These are phyloP conservation scores for Backusella liffmaniae DNA, from an alignment of 192 early-diverging fungal genomes.

Conservation along the genomic window DNA sequence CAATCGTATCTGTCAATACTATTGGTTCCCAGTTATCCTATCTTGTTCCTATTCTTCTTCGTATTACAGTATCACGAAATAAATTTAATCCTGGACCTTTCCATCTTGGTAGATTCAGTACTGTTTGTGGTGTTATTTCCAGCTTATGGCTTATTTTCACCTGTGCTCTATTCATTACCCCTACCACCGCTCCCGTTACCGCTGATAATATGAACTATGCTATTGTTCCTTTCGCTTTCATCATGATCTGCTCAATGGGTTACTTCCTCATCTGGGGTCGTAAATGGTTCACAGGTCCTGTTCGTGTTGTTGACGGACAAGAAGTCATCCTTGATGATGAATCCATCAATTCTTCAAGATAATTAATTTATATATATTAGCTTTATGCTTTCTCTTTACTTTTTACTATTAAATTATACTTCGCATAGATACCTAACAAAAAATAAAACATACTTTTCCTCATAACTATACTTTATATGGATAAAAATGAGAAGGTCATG, in stretches of 20 bases:
- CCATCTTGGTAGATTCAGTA: conserved; percentile 41
- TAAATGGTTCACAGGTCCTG: conserved; percentile 51
- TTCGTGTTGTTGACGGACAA: conserved; percentile 30
- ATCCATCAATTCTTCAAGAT: neutral
- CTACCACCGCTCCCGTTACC: conserved; percentile 40
- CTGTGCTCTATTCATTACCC: conserved; percentile 38
- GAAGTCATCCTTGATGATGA: conserved; percentile 32
- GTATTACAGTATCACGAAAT: conserved; percentile 42
- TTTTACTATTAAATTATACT: neutral
- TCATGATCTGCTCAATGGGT: conserved; percentile 42
- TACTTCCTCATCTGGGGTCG: conserved; percentile 53
- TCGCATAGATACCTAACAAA: neutral
- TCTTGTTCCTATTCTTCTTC: conserved; percentile 48
- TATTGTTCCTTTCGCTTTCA: conserved; percentile 42
- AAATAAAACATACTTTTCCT: neutral
- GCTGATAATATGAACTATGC: conserved; percentile 53
- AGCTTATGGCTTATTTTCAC: conserved; percentile 46
- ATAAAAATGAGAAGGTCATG: neutral
- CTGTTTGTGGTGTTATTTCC: conserved; percentile 39
- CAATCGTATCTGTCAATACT: conserved; percentile 58
- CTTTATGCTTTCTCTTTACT: neutral
- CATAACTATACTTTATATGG: neutral
- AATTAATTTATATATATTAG: neutral
- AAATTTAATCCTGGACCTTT: conserved; percentile 50
- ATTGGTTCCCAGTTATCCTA: conserved; percentile 53